A percentile compares a stretch with the other conserved stretches of the same genome.
Conservation (phyloP, 495 filamentous ascomycete genomes). For the Penicillium flavigenum region DNA sequence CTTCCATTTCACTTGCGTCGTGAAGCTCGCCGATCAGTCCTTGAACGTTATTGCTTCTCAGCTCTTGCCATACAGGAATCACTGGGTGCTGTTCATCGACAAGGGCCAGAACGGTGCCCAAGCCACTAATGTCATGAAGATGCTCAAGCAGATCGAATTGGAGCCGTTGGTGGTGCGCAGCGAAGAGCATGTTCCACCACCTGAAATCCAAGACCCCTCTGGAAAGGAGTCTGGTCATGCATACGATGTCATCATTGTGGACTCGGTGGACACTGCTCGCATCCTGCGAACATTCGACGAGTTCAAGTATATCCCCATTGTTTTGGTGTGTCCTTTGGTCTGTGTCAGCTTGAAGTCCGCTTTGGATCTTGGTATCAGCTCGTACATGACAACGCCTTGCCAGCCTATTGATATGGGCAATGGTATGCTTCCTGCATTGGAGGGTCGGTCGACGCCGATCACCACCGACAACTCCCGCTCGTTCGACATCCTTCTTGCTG, state of each 20-base stretch:
- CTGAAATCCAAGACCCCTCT: constrained; percentile 56
- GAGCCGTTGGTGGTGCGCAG: constrained; percentile 77
- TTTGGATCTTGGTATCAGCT: constrained; percentile 92
- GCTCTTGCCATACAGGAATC: constrained; percentile 79
- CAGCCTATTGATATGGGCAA: constrained; percentile 93
- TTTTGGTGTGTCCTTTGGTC: constrained; percentile 85
- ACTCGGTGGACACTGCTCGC: constrained; percentile 89
- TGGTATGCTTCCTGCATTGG: constrained; percentile 92
- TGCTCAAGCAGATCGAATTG: constrained; percentile 77
- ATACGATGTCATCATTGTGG: constrained; percentile 97
- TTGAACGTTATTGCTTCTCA: constrained; percentile 76
- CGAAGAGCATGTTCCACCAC: constrained; percentile 56
- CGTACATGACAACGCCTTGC: constrained; percentile 98
- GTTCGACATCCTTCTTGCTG: constrained; percentile 94
- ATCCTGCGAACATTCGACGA: constrained; percentile 82
- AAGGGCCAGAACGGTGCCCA: constrained; percentile 75
- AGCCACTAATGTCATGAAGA: constrained; percentile 72
- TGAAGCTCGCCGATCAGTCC: constrained; percentile 81
- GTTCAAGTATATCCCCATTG: constrained; percentile 97
- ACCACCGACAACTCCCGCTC: constrained; percentile 91
- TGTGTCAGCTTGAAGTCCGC: constrained; percentile 92
- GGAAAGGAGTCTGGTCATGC: constrained; percentile 60
- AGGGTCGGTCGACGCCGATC: constrained; percentile 88
- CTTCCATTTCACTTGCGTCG: constrained; percentile 95
- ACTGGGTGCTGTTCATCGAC: constrained; percentile 94